These are phyloP conservation scores for Epichloe aotearoae DNA, from an alignment of 2,329 filamentous ascomycete species.

Conservation along the genomic window DNA sequence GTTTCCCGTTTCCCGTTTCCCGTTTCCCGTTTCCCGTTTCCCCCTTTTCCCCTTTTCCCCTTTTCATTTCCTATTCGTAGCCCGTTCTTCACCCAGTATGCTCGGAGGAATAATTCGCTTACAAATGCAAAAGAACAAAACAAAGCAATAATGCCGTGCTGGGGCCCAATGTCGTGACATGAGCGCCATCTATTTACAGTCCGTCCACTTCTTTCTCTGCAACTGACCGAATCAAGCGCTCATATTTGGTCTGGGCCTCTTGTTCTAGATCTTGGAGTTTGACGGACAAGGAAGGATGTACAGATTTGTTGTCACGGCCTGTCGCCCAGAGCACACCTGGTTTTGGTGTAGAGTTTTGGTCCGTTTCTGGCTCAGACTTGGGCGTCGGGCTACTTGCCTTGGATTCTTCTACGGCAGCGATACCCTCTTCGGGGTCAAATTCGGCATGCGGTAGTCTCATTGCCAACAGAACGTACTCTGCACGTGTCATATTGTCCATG, in stretches of 20 bases:
- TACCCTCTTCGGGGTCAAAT: constrained; percentile 18
- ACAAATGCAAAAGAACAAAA: not conserved
- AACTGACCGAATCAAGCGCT: constrained; percentile 24
- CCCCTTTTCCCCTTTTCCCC: too few species aligned
- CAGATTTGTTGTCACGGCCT: constrained; percentile 5
- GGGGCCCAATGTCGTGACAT: too few species aligned
- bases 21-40: too few species aligned
- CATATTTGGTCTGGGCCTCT: constrained; percentile 22
- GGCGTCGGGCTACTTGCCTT: constrained; percentile 19
- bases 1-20: too few species aligned
- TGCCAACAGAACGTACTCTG: constrained; percentile 52
- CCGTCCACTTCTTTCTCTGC: constrained; percentile 20
- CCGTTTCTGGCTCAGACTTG: constrained; percentile 15
- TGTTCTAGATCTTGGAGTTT: constrained; percentile 22
- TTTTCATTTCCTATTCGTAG: not conserved
- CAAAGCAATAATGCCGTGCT: not conserved
- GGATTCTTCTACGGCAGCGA: constrained; percentile 14
- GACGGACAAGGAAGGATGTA: constrained; percentile 7
- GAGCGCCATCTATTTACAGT: constrained; percentile 4
- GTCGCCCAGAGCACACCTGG: constrained; percentile 25
- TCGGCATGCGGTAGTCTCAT: constrained; percentile 45
- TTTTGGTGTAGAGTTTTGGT: constrained; percentile 12
- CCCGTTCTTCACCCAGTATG: not conserved
- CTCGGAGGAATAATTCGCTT: not conserved
- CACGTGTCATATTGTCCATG: constrained; percentile 55